Conservation (phyloP, 208 protist genomes). For the Leishmania tarentolae region DNA sequence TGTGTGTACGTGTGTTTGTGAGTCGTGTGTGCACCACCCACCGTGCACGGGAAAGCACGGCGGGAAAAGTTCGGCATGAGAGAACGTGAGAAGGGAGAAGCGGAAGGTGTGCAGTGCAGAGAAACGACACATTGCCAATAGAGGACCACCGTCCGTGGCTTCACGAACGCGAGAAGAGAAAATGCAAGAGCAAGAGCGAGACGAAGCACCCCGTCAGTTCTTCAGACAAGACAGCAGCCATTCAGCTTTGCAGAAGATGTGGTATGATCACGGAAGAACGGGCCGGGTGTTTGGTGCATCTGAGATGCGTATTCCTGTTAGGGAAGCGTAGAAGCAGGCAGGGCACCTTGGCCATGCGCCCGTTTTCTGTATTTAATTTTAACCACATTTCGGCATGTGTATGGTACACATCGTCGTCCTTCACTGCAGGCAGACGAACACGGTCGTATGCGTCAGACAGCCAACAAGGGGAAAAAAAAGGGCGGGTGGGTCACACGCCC, state of each 20-base stretch:
- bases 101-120: no score
- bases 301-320: not conserved
- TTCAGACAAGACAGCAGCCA: not conserved
- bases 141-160: not conserved
- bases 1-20: not conserved
- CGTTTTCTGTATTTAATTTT: not conserved
- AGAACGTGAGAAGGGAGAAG: not conserved
- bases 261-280: constrained; percentile 42
- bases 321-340: not conserved
- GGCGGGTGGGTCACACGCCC: not conserved
- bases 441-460: not conserved
- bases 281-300: not conserved
- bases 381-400: not conserved
- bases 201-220: not conserved
- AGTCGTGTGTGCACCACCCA: not conserved
- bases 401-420: not conserved
- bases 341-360: not conserved
- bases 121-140: not conserved
- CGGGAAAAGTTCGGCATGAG: not conserved
- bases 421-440: not conserved
- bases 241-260: constrained; percentile 39
- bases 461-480: not conserved
- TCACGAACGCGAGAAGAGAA: not conserved
- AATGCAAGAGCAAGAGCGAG: not conserved
- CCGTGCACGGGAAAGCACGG: not conserved